phyloP scores from a whole-genome alignment of 2,329 filamentous ascomycete genomes.

The Botrytis squamosa region DNA sequence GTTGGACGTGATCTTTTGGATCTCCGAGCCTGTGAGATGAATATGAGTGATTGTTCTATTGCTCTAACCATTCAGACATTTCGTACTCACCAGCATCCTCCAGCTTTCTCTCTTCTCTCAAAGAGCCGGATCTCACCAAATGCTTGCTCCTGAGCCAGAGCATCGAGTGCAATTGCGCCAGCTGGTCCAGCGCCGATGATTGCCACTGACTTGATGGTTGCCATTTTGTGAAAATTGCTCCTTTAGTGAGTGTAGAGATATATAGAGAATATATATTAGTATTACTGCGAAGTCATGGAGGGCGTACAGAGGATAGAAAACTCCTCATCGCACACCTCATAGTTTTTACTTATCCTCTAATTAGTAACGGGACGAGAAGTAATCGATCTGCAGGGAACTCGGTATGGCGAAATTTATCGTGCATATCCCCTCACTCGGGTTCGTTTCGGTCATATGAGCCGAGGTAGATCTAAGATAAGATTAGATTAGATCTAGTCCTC shows the following conservation, averaged over 20 bases:
- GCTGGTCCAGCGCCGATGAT: constrained; percentile 61
- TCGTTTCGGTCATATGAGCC: not conserved
- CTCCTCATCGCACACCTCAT: not conserved
- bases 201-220: constrained; percentile 46
- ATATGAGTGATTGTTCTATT: not conserved
- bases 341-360: not conserved
- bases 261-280: not conserved
- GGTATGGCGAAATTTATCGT: constrained; percentile 4
- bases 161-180: constrained; percentile 60
- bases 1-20: constrained; percentile 41
- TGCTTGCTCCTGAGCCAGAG: constrained; percentile 55
- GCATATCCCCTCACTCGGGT: constrained; percentile 11
- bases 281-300: not conserved
- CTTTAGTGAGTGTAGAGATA: not conserved
- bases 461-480: constrained; percentile 9
- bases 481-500: not conserved
- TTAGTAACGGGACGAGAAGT: not conserved
- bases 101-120: constrained; percentile 57
- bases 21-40: constrained; percentile 44
- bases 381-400: not conserved
- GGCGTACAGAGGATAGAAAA: not conserved
- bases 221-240: constrained; percentile 24
- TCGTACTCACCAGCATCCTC: constrained; percentile 57
- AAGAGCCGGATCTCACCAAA: constrained; percentile 62
- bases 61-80: not conserved